Percentiles rank a stretch among this genome's conserved stretches.
Conservation (phyloP, 2,329 filamentous ascomycete genomes). For the Paraconiothyrium brasiliense region DNA sequence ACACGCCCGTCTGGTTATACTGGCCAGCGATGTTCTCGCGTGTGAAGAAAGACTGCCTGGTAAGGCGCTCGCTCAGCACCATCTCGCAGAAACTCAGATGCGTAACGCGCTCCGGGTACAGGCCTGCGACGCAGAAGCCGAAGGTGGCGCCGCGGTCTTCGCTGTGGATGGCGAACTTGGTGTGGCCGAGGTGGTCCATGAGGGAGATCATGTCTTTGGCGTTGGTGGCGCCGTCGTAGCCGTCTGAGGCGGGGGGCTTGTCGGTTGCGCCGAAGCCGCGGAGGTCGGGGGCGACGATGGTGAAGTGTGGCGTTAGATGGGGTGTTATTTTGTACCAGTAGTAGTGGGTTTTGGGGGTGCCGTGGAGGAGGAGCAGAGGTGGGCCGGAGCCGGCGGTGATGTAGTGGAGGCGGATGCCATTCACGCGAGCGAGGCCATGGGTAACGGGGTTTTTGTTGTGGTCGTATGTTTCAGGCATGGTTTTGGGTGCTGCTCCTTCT, state of each 20-base stretch:
- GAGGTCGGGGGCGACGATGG: constrained; percentile 48
- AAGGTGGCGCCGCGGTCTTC: constrained; percentile 6
- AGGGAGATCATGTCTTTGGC: constrained; percentile 11
- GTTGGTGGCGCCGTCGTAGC: constrained; percentile 45
- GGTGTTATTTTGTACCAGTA: constrained; percentile 52
- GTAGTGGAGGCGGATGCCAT: constrained; percentile 34
- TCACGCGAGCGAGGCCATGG: constrained; percentile 32
- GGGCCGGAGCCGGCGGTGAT: constrained; percentile 32
- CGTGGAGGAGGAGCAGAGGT: constrained; percentile 32
- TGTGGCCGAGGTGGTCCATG: constrained; percentile 4
- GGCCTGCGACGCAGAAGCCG: constrained; percentile 1
- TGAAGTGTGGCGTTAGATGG: constrained; percentile 47
- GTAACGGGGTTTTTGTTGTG: constrained; percentile 25
- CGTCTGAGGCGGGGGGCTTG: constrained; percentile 48
- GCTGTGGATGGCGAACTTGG: constrained; percentile 1
- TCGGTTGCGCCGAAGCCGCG: constrained; percentile 53
- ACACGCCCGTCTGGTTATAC: constrained; percentile 2
- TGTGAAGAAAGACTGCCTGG: constrained; percentile 1
- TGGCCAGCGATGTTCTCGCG: constrained; percentile 3
- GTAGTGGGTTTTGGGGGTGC: constrained; percentile 35
- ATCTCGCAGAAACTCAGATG: constrained; percentile 9
- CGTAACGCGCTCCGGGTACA: neutral
- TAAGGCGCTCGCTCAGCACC: neutral
- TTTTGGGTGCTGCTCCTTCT: neutral
- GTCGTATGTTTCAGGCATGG: constrained; percentile 28